A percentile compares a stretch with the other conserved stretches of the same genome.
Evolutionary conservation across 2,329 filamentous ascomycete species (phyloP).

Genomic region (Fusarium fujikuroi): DNA sequence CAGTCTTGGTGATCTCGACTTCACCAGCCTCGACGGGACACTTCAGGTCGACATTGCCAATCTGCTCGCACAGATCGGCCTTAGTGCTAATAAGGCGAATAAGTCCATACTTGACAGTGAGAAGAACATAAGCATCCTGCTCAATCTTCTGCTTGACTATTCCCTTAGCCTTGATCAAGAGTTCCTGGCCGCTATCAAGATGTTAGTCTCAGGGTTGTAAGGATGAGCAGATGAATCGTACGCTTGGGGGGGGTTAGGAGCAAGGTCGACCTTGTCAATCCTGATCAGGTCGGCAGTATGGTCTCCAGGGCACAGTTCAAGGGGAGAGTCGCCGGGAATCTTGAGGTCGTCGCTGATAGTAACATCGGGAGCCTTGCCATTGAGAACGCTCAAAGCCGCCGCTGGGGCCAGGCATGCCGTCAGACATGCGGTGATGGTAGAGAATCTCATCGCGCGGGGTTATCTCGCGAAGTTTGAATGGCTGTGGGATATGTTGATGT

Average conservation of each 20-base stretch:
- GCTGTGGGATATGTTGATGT: background rate
- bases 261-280: conserved; percentile 82
- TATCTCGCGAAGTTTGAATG: background rate
- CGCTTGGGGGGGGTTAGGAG: conserved; percentile 88
- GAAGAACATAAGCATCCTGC: conserved; percentile 80
- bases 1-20: conserved; percentile 78
- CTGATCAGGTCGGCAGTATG: conserved; percentile 76
- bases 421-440: conserved; percentile 58
- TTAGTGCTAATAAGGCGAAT: conserved; percentile 87
- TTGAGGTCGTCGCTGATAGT: conserved; percentile 65
- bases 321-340: conserved; percentile 86
- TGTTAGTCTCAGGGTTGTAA: conserved; percentile 38
- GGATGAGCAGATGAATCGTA: conserved; percentile 61
- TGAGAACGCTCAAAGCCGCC: conserved; percentile 56
- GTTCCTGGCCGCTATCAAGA: conserved; percentile 73
- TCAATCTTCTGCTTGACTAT: conserved; percentile 77
- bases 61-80: conserved; percentile 88
- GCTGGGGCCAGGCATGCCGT: conserved; percentile 59
- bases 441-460: conserved; percentile 49
- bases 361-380: conserved; percentile 48
- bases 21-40: conserved; percentile 88
- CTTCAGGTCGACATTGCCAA: conserved; percentile 85
- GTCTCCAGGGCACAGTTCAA: conserved; percentile 77
- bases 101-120: conserved; percentile 93
- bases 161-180: conserved; percentile 83